These are phyloP conservation scores for Solioccasus polychromus DNA, from an alignment of 768 basidiomycete species.

Conservation along the genomic window DNA sequence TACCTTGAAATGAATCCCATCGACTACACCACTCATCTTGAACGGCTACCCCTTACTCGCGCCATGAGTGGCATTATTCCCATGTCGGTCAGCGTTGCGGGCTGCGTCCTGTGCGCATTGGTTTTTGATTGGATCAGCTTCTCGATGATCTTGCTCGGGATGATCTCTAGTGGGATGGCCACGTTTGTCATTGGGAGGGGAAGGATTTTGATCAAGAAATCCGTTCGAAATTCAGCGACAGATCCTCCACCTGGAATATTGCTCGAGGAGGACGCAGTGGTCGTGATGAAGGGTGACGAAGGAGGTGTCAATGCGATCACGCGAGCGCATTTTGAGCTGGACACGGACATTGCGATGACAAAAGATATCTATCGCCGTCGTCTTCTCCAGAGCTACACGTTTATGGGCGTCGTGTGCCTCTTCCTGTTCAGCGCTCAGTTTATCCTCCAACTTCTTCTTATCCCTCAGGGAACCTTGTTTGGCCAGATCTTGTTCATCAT, in stretches of 20 bases:
- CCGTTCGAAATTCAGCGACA: conserved; percentile 11
- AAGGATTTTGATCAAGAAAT: conserved; percentile 16
- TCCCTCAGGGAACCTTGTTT: conserved; percentile 31
- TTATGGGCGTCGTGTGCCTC: conserved; percentile 17
- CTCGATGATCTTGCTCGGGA: conserved; percentile 30
- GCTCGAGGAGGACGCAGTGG: conserved; percentile 12
- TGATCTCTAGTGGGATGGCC: conserved; percentile 27
- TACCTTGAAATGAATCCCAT: conserved; percentile 13
- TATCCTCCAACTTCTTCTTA: conserved; percentile 31
- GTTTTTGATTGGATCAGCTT: conserved; percentile 31
- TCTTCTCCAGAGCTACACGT: conserved; percentile 4
- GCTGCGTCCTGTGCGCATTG: conserved; percentile 23
- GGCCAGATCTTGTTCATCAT: conserved; percentile 33
- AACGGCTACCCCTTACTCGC: conserved; percentile 1
- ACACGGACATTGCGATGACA: conserved; percentile 1
- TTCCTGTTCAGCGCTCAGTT: conserved; percentile 29
- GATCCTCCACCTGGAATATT: conserved; percentile 26
- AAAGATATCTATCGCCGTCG: neutral
- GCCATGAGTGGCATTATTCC: conserved; percentile 18
- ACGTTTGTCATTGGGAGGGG: conserved; percentile 26
- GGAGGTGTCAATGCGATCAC: conserved; percentile 25
- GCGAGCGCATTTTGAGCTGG: conserved; percentile 24
- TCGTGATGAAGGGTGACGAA: conserved; percentile 27
- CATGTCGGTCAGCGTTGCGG: conserved; percentile 17
- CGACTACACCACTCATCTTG: conserved; percentile 4